Evolutionary conservation across 164 flowering plant genomes (phyloP), one percentile per base, ranked within the genome.

Genomic region (Tetrastigma voinierianum): DNA sequence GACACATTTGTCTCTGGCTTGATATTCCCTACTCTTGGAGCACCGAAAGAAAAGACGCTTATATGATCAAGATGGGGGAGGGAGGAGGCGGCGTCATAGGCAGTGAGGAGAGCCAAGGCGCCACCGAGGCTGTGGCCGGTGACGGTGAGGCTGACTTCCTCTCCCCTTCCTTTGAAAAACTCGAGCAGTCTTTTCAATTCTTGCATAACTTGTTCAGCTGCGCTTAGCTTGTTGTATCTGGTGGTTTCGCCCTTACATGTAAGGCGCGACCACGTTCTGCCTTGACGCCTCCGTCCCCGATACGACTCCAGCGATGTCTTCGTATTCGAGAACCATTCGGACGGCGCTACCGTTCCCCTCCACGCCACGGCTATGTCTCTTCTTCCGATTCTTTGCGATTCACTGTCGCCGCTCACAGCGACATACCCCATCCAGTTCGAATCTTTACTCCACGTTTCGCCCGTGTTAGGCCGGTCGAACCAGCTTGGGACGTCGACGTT

Each of bases 341-440:
- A 53, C 2, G 81, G 84, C 12, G 84, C 70, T 56, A 80, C 83
- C 0, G 91, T 90, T 13, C 96, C 96, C 3, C 93, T 78, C 90
- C 88, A 86, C 0, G 88, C 86, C 16, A 86, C 87, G 6, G 82
- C 76, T 10, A 90, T 78, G 67, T 90, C 96, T 40, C 96, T 63
- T 19, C 96, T 64, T 1, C 96, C 93, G n/a, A 87, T 74, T 46
- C 90, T 32, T 0, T 44, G 17, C 0, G 86, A 45, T 64, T 81
- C 93, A 8, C 68, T 71, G 43, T 85, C 85, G 18, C 72, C 77
- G 57, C 87, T 83, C 4, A 88, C 87, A 0, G 91, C 90, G 0
- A 90, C 85, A 51, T 65, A 88, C 3, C 96, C 96, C 76, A 90
- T 85, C 96, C 96, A 90, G 45, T 84, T 85, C n/a, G 89, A 85